Evolutionary conservation across 2,329 filamentous ascomycete genomes (phyloP).

Genomic region (Lecanosticta acicola): DNA sequence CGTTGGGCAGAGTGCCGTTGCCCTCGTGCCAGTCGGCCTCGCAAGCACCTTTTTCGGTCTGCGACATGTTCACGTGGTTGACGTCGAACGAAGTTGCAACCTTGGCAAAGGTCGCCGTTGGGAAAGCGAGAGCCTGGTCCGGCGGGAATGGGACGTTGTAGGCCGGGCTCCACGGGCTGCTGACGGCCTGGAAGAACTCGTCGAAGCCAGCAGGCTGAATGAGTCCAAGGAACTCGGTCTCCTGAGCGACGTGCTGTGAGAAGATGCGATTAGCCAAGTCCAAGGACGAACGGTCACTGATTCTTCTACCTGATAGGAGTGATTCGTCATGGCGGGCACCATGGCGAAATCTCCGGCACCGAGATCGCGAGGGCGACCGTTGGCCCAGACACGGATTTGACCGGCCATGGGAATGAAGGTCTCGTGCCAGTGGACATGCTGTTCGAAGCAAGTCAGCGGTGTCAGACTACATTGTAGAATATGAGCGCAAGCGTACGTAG

Average conservation of each 20-base stretch:
- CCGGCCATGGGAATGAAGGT: constrained; percentile 13
- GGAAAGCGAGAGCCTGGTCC: constrained; percentile 11
- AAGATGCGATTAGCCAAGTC: too few relatives aligned
- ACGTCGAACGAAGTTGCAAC: constrained; percentile 7
- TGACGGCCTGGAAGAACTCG: constrained; percentile 15
- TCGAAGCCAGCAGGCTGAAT: constrained; percentile 17
- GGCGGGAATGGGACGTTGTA: constrained; percentile 17
- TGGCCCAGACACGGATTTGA: constrained; percentile 9
- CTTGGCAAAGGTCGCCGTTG: constrained; percentile 1
- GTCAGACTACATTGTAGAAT: background rate
- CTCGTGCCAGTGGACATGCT: constrained; percentile 14
- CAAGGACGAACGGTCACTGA: too few relatives aligned
- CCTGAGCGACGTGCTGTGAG: constrained; percentile 13
- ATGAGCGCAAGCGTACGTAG: background rate
- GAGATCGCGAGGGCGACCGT: constrained; percentile 11
- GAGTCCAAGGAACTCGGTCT: constrained; percentile 13
- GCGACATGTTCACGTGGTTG: constrained; percentile 10
- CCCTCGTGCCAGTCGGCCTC: constrained; percentile 7
- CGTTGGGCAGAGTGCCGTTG: constrained; percentile 9
- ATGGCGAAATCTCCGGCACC: constrained; percentile 15
- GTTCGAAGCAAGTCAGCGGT: background rate
- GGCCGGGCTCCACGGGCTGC: constrained; percentile 7
- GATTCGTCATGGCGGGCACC: constrained; percentile 11
- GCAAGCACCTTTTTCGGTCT: constrained; percentile 1
- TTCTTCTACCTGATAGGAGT: too few relatives aligned